Evolutionary conservation across 2,329 filamentous ascomycete species (phyloP).

Genomic region (Aspergillus quadricinctus): DNA sequence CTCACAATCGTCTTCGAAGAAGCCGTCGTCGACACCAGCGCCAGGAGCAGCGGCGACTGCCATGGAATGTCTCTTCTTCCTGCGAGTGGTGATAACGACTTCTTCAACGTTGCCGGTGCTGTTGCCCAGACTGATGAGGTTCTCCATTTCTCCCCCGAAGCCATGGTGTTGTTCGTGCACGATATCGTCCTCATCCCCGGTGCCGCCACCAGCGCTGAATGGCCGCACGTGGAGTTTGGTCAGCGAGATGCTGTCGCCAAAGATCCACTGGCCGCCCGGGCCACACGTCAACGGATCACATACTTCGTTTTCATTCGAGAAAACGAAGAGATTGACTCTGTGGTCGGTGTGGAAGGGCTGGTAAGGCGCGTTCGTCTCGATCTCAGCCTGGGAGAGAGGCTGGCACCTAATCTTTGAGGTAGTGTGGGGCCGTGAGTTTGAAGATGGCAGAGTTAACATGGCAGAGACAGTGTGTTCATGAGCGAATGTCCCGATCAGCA

Average conservation of each 20-base stretch:
- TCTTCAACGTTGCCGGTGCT: constrained; percentile 63
- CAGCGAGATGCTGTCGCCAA: constrained; percentile 48
- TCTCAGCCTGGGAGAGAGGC: constrained; percentile 74
- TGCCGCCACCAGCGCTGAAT: constrained; percentile 37
- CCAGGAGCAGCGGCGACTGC: constrained; percentile 36
- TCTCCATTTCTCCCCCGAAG: constrained; percentile 44
- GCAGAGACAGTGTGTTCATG: constrained; percentile 35
- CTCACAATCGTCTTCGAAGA: constrained; percentile 91
- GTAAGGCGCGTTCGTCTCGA: constrained; percentile 92
- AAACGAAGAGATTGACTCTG: constrained; percentile 73
- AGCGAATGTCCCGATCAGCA: constrained; percentile 54
- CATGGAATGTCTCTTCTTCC: constrained; percentile 52
- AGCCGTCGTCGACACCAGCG: constrained; percentile 57
- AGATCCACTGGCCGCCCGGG: constrained; percentile 46
- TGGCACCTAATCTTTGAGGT: constrained; percentile 39
- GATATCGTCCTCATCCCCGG: constrained; percentile 33
- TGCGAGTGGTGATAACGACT: constrained; percentile 75
- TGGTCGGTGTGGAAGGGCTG: constrained; percentile 93
- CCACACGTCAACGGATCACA: constrained; percentile 39
- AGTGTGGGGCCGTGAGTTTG: constrained; percentile 40
- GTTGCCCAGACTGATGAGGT: constrained; percentile 47
- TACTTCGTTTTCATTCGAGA: constrained; percentile 39
- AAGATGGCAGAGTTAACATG: constrained; percentile 40
- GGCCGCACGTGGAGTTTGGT: constrained; percentile 45
- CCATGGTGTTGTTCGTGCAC: constrained; percentile 26